Conservation (phyloP, 768 basidiomycete species). For the Hortiboletus campestris region DNA sequence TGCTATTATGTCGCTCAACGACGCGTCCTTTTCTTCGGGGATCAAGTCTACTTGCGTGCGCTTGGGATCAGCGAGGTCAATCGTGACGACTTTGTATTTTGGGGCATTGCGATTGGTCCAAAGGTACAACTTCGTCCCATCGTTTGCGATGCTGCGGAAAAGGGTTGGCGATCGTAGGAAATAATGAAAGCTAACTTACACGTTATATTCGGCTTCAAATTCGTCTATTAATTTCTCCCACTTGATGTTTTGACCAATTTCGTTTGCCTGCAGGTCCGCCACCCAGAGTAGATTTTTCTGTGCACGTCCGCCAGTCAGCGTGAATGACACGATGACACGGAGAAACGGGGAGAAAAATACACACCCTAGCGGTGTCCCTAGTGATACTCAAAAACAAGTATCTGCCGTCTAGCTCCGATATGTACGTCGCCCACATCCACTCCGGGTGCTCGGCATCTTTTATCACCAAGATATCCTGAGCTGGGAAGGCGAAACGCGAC, state of each 20-base stretch:
- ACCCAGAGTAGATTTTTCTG: slow-evolving; percentile 79
- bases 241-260: slow-evolving; percentile 61
- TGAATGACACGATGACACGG: neutral
- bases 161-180: neutral
- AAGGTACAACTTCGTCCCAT: slow-evolving; percentile 60
- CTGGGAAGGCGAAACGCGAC: slow-evolving; percentile 34
- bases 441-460: slow-evolving; percentile 63
- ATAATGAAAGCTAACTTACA: slow-evolving; percentile 42
- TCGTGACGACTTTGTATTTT: slow-evolving; percentile 60
- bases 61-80: slow-evolving; percentile 54
- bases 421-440: slow-evolving; percentile 57
- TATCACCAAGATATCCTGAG: slow-evolving; percentile 65
- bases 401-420: slow-evolving; percentile 61
- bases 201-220: slow-evolving; percentile 63
- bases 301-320: neutral
- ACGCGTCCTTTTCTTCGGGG: slow-evolving; percentile 63
- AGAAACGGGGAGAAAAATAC: slow-evolving; percentile 10
- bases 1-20: slow-evolving; percentile 47
- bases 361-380: slow-evolving; percentile 64
- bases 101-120: slow-evolving; percentile 66
- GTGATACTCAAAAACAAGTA: slow-evolving; percentile 55
- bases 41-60: slow-evolving; percentile 58
- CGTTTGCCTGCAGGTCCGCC: slow-evolving; percentile 56
- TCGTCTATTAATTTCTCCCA: slow-evolving; percentile 72
- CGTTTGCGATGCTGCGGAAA: slow-evolving; percentile 55